Evolutionary conservation across 805 yeast species (phyloP).

Genomic region (Lachancea fermentati): DNA sequence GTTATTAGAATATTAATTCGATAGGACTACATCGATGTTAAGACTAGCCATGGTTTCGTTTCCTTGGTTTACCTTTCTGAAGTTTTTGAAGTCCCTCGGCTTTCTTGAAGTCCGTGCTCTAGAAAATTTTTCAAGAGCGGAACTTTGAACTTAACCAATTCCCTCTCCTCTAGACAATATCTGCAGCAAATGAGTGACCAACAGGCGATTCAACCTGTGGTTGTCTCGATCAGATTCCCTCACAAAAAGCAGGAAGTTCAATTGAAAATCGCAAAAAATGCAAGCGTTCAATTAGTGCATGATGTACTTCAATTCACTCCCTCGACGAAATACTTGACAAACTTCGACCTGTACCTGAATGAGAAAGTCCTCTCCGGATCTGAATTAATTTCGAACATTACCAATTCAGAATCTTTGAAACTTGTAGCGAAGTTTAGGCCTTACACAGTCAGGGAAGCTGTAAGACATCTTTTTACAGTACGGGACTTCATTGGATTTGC

Average conservation of each 20-base stretch:
- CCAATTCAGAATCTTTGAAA: conserved; percentile 13
- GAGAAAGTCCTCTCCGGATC: conserved; percentile 17
- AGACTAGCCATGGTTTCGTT: no score
- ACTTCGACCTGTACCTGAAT: conserved; percentile 20
- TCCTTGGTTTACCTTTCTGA: no score
- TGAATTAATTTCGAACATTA: conserved; percentile 16
- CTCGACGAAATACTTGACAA: conserved; percentile 27
- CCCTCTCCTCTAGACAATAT: conserved; percentile 1
- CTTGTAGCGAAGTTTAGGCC: conserved; percentile 21
- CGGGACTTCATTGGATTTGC: conserved; percentile 33
- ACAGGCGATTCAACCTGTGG: conserved; percentile 9
- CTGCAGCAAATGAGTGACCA: not conserved
- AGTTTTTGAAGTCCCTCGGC: not conserved
- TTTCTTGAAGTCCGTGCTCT: not conserved
- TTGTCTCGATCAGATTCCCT: conserved; percentile 21
- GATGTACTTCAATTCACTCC: conserved; percentile 25
- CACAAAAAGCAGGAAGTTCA: conserved; percentile 11
- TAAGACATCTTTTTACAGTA: conserved; percentile 27
- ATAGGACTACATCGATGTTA: no score
- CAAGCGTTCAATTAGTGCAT: conserved; percentile 22
- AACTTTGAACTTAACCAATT: not conserved
- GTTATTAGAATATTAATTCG: no score
- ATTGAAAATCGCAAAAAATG: conserved; percentile 23
- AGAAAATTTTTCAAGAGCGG: not conserved
- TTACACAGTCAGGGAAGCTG: conserved; percentile 28